phyloP scores from a whole-genome alignment of 345 rosid species.

The Reutealis trisperma region DNA sequence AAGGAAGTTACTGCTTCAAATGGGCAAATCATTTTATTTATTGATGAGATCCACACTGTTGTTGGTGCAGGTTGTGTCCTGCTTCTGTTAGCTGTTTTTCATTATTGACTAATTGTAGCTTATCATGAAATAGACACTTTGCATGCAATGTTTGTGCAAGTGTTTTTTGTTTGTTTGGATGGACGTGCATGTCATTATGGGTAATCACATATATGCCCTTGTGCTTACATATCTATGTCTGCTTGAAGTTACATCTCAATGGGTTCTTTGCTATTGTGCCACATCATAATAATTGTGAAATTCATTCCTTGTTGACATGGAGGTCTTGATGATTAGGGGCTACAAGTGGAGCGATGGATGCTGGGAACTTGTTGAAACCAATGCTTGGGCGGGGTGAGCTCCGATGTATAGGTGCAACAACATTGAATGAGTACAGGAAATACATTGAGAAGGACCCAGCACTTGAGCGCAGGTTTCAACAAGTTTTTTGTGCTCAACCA shows the following conservation, averaged over 20 bases:
- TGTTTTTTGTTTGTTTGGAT: neutral
- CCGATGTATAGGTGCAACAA: conserved; percentile 90
- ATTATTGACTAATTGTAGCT: neutral
- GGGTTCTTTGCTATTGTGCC: neutral
- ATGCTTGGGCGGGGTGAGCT: conserved; percentile 96
- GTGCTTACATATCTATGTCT: neutral
- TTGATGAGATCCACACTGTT: conserved; percentile 93
- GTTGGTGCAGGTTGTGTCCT: conserved; percentile 72
- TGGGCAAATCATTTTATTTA: conserved; percentile 82
- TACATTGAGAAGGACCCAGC: conserved; percentile 93
- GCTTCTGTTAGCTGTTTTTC: conserved; percentile 4
- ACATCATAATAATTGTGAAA: neutral
- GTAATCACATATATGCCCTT: neutral
- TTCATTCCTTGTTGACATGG: neutral
- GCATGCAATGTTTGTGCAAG: neutral
- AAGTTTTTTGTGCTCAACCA: conserved; percentile 90
- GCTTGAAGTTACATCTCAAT: neutral
- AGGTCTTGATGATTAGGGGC: conserved; percentile 48
- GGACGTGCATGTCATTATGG: neutral
- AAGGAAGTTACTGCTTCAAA: conserved; percentile 91
- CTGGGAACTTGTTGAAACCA: conserved; percentile 89
- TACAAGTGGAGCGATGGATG: conserved; percentile 85
- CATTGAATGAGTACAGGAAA: conserved; percentile 85
- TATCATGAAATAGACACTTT: neutral
- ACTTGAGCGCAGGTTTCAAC: conserved; percentile 90